A percentile compares a stretch with the other conserved stretches of the same genome.
Conservation (phyloP, 768 basidiomycete species). For the Mycena venus region DNA sequence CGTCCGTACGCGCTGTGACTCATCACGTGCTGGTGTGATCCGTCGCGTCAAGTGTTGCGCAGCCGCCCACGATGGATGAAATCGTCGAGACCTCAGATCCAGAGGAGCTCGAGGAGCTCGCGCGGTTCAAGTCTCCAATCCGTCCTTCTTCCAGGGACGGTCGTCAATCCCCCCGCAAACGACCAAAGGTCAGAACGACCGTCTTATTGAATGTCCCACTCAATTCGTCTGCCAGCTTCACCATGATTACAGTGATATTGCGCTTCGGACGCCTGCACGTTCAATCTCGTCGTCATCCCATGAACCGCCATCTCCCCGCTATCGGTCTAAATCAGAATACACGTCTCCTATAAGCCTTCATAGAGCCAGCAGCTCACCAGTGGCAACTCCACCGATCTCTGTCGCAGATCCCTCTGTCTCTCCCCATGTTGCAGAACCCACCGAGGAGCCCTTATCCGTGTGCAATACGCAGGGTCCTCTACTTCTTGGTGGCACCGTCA, state of each 20-base stretch:
- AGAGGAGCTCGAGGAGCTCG: slow-evolving; percentile 68
- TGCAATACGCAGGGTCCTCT: neutral
- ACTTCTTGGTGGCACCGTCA: slow-evolving; percentile 49
- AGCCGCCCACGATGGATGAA: slow-evolving; percentile 47
- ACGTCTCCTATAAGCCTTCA: slow-evolving; percentile 16
- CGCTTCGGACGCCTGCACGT: neutral
- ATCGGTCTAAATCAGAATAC: neutral
- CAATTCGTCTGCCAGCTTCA: slow-evolving; percentile 4
- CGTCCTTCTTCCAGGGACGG: neutral
- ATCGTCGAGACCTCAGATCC: slow-evolving; percentile 74
- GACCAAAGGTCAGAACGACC: slow-evolving; percentile 15
- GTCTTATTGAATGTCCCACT: neutral
- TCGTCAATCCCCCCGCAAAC: slow-evolving; percentile 21
- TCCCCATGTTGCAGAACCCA: neutral
- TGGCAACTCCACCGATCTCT: slow-evolving; percentile 17
- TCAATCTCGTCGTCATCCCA: slow-evolving; percentile 1
- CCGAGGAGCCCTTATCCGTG: neutral
- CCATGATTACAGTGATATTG: slow-evolving; percentile 16
- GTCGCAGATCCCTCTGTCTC: neutral
- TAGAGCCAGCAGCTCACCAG: slow-evolving; percentile 5
- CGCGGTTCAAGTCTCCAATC: slow-evolving; percentile 22
- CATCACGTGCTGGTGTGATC: neutral
- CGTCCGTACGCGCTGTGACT: neutral
- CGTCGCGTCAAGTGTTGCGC: neutral
- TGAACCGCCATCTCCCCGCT: neutral